Percentiles rank a stretch among this genome's conserved stretches.
These are phyloP conservation scores for Sphagnum fallax DNA, from an alignment of 228 moss, liverwort and hornwort species.

Conservation along the genomic window DNA sequence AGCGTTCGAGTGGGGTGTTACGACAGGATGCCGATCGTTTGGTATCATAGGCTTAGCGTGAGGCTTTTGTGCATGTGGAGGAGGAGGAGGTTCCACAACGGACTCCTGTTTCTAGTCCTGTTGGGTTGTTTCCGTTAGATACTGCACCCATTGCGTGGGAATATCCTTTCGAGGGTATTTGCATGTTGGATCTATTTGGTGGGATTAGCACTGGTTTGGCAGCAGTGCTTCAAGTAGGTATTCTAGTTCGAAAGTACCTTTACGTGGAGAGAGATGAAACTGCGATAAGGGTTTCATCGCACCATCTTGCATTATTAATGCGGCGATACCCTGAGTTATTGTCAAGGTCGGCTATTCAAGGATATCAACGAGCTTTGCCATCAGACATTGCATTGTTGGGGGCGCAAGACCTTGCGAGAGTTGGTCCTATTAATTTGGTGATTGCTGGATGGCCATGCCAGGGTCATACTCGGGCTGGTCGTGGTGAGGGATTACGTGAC, in stretches of 20 bases:
- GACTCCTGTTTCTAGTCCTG: no score
- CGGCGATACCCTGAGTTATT: not conserved
- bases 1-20: no score
- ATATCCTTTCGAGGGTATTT: not conserved
- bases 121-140: no score
- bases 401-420: not conserved
- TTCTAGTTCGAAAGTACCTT: not conserved
- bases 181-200: slow-evolving; percentile 1
- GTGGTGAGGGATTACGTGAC: no score
- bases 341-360: not conserved
- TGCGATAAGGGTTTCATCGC: not conserved
- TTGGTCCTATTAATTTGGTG: not conserved
- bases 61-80: no score
- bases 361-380: not conserved
- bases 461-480: not conserved
- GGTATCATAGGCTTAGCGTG: no score
- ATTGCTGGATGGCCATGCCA: not conserved
- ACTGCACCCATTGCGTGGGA: not conserved
- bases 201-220: not conserved
- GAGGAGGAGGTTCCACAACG: no score
- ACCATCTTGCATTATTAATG: not conserved
- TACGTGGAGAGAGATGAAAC: slow-evolving; percentile 3
- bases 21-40: no score
- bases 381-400: not conserved
- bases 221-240: not conserved